Base-by-base conservation (phyloP, 1,284 basidiomycete species). In the Melampsora larici-populina region DNA sequence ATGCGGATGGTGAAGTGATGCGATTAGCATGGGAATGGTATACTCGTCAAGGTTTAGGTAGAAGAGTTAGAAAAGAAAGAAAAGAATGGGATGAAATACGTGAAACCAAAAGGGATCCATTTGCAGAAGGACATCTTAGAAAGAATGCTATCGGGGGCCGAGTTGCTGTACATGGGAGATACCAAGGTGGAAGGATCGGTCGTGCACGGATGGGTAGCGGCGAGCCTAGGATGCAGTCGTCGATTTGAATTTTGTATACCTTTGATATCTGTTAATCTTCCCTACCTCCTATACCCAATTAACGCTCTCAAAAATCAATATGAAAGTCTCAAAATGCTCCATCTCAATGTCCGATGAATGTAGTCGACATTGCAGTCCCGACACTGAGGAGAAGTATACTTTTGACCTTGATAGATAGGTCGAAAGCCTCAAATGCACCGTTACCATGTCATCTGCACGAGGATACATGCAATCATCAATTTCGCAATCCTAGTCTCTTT, bases 11-110 rank as follows among this genome's bases (percentile, higher is more conserved):
- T 17, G 91, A 93, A 80, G 87, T 96, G 24, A 89, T 96, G 81
- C 89, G 91, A 76, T 81, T 88, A 33, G 84, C 91, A 13, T 97
- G 94, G 94, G 94, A 95, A 85, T 96, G 92, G 92, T 96, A 94
- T 82, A 88, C 89, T 78, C 87, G 89, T 82, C 86, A 67, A 86
- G 80, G 78, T 62, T 79, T 48, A 63, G 79, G 92, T 62, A 89
- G 92, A 21, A 86, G 91, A 79, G 88, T 92, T 82, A 86, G 91
- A 70, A 81, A 80, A 81, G 89, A 89, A 81, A 88, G 88, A 85
- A 86, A 86, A 68, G 89, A 90, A 84, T 84, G 90, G 76, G 87
- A 89, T 79, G 86, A 89, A 79, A 88, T 89, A 86, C 92, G 92
- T 9, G 88, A 91, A 84, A 90, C 91, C 78, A 82, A 85, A 66